A percentile compares a stretch with the other conserved stretches of the same genome.
phyloP scores from a whole-genome alignment of 177 flowering plant genomes.

The Vitis hybrid region DNA sequence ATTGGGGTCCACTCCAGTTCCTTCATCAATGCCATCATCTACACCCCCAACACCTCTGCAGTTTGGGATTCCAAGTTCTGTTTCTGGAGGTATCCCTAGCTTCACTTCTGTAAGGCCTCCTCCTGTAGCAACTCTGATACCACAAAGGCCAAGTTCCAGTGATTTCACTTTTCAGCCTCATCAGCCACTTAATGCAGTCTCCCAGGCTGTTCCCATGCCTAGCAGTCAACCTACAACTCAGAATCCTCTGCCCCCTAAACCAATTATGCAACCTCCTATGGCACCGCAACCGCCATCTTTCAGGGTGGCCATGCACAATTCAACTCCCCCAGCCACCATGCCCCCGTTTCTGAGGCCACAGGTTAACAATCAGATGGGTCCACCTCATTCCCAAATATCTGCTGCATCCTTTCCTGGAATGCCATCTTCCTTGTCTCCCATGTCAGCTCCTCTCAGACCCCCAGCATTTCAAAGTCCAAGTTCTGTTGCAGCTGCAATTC shows the following conservation, averaged over 20 bases:
- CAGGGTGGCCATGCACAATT: conserved; percentile 26
- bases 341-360: conserved; percentile 42
- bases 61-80: conserved; percentile 25
- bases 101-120: conserved; percentile 34
- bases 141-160: conserved; percentile 46
- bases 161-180: conserved; percentile 82
- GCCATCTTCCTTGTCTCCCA: conserved; percentile 8
- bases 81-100: conserved; percentile 30
- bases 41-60: conserved; percentile 21
- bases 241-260: conserved; percentile 19
- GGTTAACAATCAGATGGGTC: conserved; percentile 37
- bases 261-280: conserved; percentile 25
- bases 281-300: conserved; percentile 42
- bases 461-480: conserved; percentile 26
- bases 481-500: conserved; percentile 16
- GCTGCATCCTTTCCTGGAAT: conserved; percentile 23
- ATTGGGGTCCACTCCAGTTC: conserved; percentile 13
- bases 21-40: conserved; percentile 17
- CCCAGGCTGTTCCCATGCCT: conserved; percentile 39
- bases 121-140: conserved; percentile 31
- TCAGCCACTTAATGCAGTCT: conserved; percentile 34
- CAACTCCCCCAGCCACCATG: conserved; percentile 26
- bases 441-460: conserved; percentile 25
- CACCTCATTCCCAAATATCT: conserved; percentile 26
- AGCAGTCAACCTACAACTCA: conserved; percentile 30